phyloP scores from a whole-genome alignment of 441 rosid species.

The Corymbia citriodora region DNA sequence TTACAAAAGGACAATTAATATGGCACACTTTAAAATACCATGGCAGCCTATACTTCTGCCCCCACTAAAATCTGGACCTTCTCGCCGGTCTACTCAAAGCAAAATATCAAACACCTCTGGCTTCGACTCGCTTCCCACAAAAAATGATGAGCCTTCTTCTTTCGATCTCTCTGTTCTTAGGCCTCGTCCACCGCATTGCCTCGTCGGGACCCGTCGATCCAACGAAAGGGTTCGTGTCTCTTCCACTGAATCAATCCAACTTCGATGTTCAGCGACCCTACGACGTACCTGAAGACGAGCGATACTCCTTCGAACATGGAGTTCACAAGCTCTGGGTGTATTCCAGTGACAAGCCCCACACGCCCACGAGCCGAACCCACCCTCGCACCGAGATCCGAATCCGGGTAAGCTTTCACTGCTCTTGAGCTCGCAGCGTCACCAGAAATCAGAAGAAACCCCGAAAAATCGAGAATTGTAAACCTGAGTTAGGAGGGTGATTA shows the following conservation, averaged over 20 bases:
- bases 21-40: not conserved
- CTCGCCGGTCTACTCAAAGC: not conserved
- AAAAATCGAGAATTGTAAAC: not conserved
- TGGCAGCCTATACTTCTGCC: not conserved
- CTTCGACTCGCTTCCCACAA: not conserved
- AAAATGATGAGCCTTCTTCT: not conserved
- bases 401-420: not conserved
- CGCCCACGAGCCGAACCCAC: conserved; percentile 2
- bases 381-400: conserved; percentile 11
- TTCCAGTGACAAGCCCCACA: conserved; percentile 15
- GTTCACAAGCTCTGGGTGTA: conserved; percentile 26
- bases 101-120: not conserved
- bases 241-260: conserved; percentile 11
- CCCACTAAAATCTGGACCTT: not conserved
- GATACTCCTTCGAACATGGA: conserved; percentile 23
- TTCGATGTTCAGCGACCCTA: conserved; percentile 20
- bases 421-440: not conserved
- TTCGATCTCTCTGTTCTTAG: not conserved
- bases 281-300: conserved; percentile 5
- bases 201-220: conserved; percentile 3
- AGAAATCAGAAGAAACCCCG: not conserved
- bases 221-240: conserved; percentile 16
- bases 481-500: not conserved
- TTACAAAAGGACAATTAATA: not conserved
- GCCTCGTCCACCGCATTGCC: not conserved